phyloP scores from a whole-genome alignment of 1,139 yeast species.

The Diutina sp. region DNA sequence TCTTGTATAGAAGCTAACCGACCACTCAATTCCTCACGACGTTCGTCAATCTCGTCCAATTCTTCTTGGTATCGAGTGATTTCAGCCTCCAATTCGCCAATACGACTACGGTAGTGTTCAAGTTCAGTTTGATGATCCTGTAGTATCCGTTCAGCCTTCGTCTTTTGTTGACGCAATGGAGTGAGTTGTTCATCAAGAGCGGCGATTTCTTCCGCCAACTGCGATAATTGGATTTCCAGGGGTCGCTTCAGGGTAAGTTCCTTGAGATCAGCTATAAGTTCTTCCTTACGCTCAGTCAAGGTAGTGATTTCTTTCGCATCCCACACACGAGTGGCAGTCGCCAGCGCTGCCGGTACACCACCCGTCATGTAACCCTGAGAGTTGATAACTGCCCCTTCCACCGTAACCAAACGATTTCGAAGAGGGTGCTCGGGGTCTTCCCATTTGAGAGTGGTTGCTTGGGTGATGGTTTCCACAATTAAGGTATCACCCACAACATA shows the following conservation, averaged over 20 bases:
- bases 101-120: slow-evolving; percentile 27
- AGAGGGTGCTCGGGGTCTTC: slow-evolving; percentile 17
- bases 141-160: slow-evolving; percentile 37
- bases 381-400: slow-evolving; percentile 79
- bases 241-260: slow-evolving; percentile 19
- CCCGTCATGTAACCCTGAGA: slow-evolving; percentile 90
- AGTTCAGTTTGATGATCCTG: slow-evolving; percentile 46
- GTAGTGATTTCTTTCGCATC: slow-evolving; percentile 58
- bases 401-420: slow-evolving; percentile 59
- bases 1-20: slow-evolving; percentile 27
- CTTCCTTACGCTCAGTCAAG: slow-evolving; percentile 48
- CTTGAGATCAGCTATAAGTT: slow-evolving; percentile 15
- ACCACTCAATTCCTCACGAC: slow-evolving; percentile 11
- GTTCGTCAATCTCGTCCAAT: slow-evolving; percentile 15
- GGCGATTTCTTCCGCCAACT: slow-evolving; percentile 39
- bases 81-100: slow-evolving; percentile 8
- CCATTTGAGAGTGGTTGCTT: slow-evolving; percentile 72
- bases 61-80: slow-evolving; percentile 12
- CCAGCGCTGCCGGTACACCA: slow-evolving; percentile 39
- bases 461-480: slow-evolving; percentile 58
- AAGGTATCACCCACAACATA: slow-evolving; percentile 74
- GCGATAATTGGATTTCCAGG: slow-evolving; percentile 45
- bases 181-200: slow-evolving; percentile 44
- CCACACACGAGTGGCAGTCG: slow-evolving; percentile 38
- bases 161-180: slow-evolving; percentile 35